Base-by-base conservation (phyloP, 1,139 yeast genomes). In the Saccharomyces hybrid region DNA sequence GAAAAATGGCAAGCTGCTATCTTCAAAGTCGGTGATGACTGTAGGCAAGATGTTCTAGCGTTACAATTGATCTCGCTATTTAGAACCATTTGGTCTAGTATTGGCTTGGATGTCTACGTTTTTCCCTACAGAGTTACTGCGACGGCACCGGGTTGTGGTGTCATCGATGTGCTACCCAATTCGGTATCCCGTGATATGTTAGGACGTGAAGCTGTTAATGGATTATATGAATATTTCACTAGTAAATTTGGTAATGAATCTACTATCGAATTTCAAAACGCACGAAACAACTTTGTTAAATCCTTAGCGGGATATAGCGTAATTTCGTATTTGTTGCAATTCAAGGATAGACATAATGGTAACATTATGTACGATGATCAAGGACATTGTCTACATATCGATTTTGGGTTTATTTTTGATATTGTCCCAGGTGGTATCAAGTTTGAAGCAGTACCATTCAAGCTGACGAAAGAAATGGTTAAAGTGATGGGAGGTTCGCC, bases 61-160 rank as follows among this genome's bases (percentile, higher is more conserved):
- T 75, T 95, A 57, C 99, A 95, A 69, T 76, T 95, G 65, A 87
- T 95, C 59, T 85, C 97, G 3, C 84, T 93, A 38, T 95, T 95
- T 77, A 80, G 96, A 64, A 84, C 95, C 51, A 88, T 95, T 56
- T 95, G 96, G 95, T 81, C 83, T 60, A 79, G 81, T 60, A 83
- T 89, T 11, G 98, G 98, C 0, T 76, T 95, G 57, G 98, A 93
- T 69, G 79, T 93, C 50, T 95, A 80, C 70, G 96, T 93, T 32
- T 95, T 81, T 73, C 99, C 99, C 1, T 81, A 95, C 71, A 77
- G 98, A 61, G 99, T 95, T 23, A 91, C 97, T 0, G 99, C 99
- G 1, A 93, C 99, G 5, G 97, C 96, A 1, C 98, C 99, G 1
- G 99, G 99, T 1, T 90, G 98, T 74, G 99, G 99, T 71, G 96